Evolutionary conservation across 169 alveolate species (phyloP), one percentile per base, ranked within the genome.

Genomic region (Fabrea salina): DNA sequence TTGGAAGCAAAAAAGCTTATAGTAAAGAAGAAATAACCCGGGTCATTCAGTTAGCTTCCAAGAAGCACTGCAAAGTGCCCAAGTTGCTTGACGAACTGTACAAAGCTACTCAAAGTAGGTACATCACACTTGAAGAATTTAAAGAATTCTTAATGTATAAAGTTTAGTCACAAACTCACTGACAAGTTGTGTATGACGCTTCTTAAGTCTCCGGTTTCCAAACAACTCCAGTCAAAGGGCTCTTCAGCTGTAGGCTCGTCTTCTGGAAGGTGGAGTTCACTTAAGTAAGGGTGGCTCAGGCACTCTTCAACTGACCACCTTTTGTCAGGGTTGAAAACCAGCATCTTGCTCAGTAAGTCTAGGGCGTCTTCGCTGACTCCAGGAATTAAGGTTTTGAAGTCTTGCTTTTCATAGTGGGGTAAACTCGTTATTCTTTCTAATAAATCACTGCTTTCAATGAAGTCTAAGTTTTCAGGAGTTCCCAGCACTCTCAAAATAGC

Each of bases 401-500:
- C 79, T 16, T 57, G 68, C 1, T 58, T 66, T 70, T 54, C 58
- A 54, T 79, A 82, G 83, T 82, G 85, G 47, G 90, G 86, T 16
- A 80, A 68, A n/a, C 67, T 82, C 61, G 83, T 81, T 19, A 89
- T 79, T 33, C 70, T 74, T 25, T 84, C 84, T 30, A n/a, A n/a
- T n/a, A 89, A 35, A 86, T 89, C 78, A 95, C 61, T 35, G 94
- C 99, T 27, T 87, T 96, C 43, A 84, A 88, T 41, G 87, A 41
- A 11, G n/a, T n/a, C n/a, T n/a, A n/a, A n/a, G n/a, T n/a, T n/a
- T n/a, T n/a, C n/a, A n/a, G 74, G 74, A 58, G 92, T 82, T 32
- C 98, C 97, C 77, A 92, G 68, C 25, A 85, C 64, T 84, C 89
- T 91, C 39, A 96, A 85, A 5, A 95, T 95, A 54, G 92, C 89